phyloP scores from a whole-genome alignment of 306 rosid genomes.

The Senna tora region DNA sequence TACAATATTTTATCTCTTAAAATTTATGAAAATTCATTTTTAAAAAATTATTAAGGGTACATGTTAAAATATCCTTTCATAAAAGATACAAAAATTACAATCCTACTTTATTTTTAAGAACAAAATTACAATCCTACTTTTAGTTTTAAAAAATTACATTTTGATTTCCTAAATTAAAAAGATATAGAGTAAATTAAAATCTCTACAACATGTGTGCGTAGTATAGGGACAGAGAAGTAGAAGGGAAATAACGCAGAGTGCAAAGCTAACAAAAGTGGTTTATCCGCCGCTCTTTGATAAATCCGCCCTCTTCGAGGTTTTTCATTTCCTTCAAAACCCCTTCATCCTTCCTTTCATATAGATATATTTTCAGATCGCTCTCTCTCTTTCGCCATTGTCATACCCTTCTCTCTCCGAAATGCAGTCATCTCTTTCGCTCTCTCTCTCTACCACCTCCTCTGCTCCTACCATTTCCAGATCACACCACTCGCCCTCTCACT shows the following conservation, averaged over 20 bases:
- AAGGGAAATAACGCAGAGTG: neutral
- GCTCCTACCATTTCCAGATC: constrained; percentile 58
- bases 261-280: constrained; percentile 45
- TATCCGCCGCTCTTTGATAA: constrained; percentile 65
- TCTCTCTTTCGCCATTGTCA: constrained; percentile 6
- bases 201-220: too few relatives aligned
- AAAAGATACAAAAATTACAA: too few relatives aligned
- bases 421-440: constrained; percentile 84
- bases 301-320: constrained; percentile 78
- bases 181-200: too few relatives aligned
- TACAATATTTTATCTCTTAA: too few relatives aligned
- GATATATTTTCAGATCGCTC: constrained; percentile 31
- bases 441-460: constrained; percentile 54
- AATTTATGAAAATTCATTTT: too few relatives aligned
- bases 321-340: neutral
- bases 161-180: too few relatives aligned
- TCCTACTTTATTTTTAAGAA: too few relatives aligned
- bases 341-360: neutral
- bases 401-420: constrained; percentile 43
- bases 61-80: too few relatives aligned
- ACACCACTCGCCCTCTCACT: constrained; percentile 20
- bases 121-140: too few relatives aligned
- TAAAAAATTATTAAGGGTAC: too few relatives aligned
- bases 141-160: too few relatives aligned
- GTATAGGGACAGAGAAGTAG: neutral